Conservation (phyloP, 2,329 filamentous ascomycete species). For the Ophiostoma sp. region DNA sequence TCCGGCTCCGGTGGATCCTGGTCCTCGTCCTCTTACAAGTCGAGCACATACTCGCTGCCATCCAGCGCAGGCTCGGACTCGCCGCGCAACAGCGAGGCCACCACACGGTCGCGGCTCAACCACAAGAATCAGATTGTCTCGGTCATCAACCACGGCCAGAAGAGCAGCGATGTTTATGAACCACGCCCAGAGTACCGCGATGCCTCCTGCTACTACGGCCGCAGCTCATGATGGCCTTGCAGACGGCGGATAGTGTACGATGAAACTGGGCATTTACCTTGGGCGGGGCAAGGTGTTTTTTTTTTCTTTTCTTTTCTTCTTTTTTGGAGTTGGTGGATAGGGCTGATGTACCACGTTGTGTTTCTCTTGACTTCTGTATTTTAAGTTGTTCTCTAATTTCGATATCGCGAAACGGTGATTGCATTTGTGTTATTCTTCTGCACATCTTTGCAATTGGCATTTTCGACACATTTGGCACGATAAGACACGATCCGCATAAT, state of each 20-base stretch:
- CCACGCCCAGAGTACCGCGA: slow-evolving; percentile 22
- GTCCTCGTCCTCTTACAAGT: background rate
- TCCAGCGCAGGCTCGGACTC: background rate
- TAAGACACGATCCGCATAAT: background rate
- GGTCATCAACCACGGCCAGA: slow-evolving; percentile 24
- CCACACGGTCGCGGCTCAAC: slow-evolving; percentile 17
- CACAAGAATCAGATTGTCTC: slow-evolving; percentile 21
- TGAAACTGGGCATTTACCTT: background rate
- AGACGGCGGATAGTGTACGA: background rate
- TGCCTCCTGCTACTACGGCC: slow-evolving; percentile 23
- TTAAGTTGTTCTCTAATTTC: background rate
- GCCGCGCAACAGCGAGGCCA: background rate
- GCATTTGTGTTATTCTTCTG: too few species aligned
- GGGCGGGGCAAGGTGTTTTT: background rate
- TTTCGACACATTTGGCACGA: background rate
- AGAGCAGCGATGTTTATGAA: slow-evolving; percentile 17
- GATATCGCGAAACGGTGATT: too few species aligned
- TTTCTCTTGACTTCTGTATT: background rate
- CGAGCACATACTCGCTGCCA: background rate
- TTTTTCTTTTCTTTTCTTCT: background rate
- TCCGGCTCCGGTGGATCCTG: slow-evolving; percentile 9
- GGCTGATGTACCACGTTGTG: background rate
- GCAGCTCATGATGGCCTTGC: background rate
- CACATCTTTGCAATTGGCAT: background rate
- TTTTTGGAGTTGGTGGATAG: background rate